Conservation (phyloP, 177 flowering plant species). For the Vitis hybrid region DNA sequence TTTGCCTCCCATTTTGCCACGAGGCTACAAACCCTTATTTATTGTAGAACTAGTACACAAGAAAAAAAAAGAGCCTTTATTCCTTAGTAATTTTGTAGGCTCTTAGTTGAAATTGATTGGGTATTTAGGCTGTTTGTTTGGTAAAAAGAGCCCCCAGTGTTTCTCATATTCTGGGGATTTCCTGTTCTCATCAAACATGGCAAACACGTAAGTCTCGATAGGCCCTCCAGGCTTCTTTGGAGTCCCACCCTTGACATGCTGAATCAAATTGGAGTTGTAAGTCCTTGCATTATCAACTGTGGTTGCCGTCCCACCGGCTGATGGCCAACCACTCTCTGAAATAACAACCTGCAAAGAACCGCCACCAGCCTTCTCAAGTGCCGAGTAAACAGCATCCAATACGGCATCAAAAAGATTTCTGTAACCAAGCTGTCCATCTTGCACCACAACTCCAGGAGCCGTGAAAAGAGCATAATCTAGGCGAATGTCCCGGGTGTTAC, state of each 20-base stretch:
- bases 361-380: background rate
- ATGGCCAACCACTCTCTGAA: no score
- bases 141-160: background rate
- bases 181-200: constrained; percentile 8
- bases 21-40: no score
- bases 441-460: background rate
- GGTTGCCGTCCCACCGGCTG: background rate
- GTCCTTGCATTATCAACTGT: background rate
- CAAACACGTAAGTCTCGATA: constrained; percentile 5
- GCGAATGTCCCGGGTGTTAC: background rate
- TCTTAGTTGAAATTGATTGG: background rate
- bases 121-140: constrained; percentile 1
- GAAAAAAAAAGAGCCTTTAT: background rate
- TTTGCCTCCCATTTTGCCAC: no score
- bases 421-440: background rate
- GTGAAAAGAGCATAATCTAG: constrained; percentile 19
- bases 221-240: constrained; percentile 4
- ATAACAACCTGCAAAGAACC: no score
- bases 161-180: background rate
- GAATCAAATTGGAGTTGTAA: background rate
- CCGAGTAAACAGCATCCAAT: constrained; percentile 5
- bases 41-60: no score
- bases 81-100: background rate
- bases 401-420: constrained; percentile 1
- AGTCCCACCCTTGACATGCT: constrained; percentile 7